A percentile compares a stretch with the other conserved stretches of the same genome.
Evolutionary conservation across 441 rosid genomes (phyloP).

Genomic region (Bocquillonia castaneifolia): DNA sequence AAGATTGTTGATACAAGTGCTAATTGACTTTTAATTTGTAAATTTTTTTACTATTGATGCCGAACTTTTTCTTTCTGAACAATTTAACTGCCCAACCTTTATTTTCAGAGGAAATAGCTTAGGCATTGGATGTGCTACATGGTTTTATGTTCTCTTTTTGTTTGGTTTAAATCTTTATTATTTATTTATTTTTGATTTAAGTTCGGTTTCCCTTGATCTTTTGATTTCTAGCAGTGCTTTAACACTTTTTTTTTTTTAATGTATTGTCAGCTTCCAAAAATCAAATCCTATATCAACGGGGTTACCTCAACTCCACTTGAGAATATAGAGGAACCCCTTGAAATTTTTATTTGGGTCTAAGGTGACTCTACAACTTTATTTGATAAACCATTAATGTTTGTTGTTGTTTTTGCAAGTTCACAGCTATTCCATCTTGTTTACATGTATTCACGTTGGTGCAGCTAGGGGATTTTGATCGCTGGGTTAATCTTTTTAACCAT

Average conservation of each 20-base stretch:
- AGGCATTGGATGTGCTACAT: too few relatives aligned
- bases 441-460: constrained; percentile 30
- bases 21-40: too few relatives aligned
- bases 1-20: too few relatives aligned
- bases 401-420: too few relatives aligned
- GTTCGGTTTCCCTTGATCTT: too few relatives aligned
- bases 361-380: constrained; percentile 39
- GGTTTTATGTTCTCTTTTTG: too few relatives aligned
- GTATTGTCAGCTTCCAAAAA: constrained; percentile 96
- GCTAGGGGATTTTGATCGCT: constrained; percentile 99
- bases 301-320: constrained; percentile 69
- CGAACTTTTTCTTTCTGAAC: too few relatives aligned
- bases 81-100: too few relatives aligned
- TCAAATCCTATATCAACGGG: constrained; percentile 68
- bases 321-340: constrained; percentile 70
- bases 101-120: too few relatives aligned
- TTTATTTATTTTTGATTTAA: too few relatives aligned
- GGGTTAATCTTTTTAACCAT: constrained; percentile 95
- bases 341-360: constrained; percentile 87
- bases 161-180: too few relatives aligned
- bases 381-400: constrained; percentile 8
- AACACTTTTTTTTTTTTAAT: constrained; percentile 13
- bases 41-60: too few relatives aligned
- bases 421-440: constrained; percentile 19
- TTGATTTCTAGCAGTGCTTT: not conserved